Conservation (phyloP, 805 yeast genomes). For the Middelhovenomyces tepae region DNA sequence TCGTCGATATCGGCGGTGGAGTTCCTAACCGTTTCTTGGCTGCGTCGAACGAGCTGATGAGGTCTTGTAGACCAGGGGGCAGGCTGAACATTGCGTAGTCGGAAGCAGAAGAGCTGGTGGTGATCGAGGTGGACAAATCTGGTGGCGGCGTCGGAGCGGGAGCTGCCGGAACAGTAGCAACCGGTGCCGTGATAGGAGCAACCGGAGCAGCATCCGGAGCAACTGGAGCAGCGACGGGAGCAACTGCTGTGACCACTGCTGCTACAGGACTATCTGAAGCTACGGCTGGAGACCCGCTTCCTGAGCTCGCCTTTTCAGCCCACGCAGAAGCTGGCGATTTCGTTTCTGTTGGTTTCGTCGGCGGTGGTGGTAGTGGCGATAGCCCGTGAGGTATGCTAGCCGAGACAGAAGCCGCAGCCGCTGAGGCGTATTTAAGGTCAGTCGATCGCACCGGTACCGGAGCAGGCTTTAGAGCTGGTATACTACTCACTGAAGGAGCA, state of each 20-base stretch:
- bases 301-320: background rate
- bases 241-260: background rate
- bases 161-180: conserved; percentile 5
- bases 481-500: conserved; percentile 8
- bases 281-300: background rate
- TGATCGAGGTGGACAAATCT: background rate
- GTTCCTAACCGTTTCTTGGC: conserved; percentile 38
- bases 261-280: background rate
- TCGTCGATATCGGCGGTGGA: conserved; percentile 46
- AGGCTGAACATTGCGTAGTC: conserved; percentile 15
- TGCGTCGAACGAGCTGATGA: conserved; percentile 29
- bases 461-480: conserved; percentile 39
- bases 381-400: conserved; percentile 13
- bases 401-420: conserved; percentile 34
- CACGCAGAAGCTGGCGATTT: background rate
- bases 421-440: conserved; percentile 46
- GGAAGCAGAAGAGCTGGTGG: conserved; percentile 2
- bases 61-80: conserved; percentile 35
- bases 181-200: conserved; percentile 10
- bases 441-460: conserved; percentile 44
- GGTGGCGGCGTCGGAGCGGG: background rate
- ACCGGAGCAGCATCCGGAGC: conserved; percentile 17
- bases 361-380: conserved; percentile 14
- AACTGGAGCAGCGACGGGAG: conserved; percentile 12
- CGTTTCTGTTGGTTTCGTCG: conserved; percentile 4